A percentile compares a stretch with the other conserved stretches of the same genome.
Conservation (phyloP, 2,329 filamentous ascomycete genomes). For the Plectosphaerella sp. region DNA sequence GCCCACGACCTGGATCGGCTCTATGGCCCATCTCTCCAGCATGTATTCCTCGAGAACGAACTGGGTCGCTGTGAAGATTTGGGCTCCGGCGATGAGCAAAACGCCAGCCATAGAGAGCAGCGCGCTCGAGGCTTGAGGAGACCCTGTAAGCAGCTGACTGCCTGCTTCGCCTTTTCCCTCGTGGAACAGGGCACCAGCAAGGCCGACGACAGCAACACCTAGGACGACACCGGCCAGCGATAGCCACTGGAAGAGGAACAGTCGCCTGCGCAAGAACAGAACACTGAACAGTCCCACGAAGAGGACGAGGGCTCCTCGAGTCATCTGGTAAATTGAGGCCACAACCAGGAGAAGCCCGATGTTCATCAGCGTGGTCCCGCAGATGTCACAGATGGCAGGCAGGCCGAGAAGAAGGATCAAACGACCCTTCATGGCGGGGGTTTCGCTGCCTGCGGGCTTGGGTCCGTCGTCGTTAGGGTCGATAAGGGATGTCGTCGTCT, state of each 20-base stretch:
- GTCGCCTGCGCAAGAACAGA: slow-evolving; percentile 73
- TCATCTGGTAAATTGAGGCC: slow-evolving; percentile 98
- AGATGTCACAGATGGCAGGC: slow-evolving; percentile 89
- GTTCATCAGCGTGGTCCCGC: slow-evolving; percentile 96
- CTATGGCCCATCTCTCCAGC: slow-evolving; percentile 58
- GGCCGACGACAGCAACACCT: slow-evolving; percentile 84
- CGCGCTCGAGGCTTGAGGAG: slow-evolving; percentile 32
- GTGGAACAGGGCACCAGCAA: slow-evolving; percentile 79
- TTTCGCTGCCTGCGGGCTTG: slow-evolving; percentile 37
- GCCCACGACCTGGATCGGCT: slow-evolving; percentile 86
- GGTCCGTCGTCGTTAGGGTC: slow-evolving; percentile 34
- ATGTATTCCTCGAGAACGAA: slow-evolving; percentile 96
- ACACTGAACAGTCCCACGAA: slow-evolving; percentile 97
- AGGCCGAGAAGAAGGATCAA: slow-evolving; percentile 73
- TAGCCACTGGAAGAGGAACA: slow-evolving; percentile 89
- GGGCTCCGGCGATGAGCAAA: slow-evolving; percentile 84
- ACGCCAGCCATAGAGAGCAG: slow-evolving; percentile 76
- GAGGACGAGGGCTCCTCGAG: slow-evolving; percentile 84
- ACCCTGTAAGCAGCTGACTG: slow-evolving; percentile 12
- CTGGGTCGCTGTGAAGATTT: slow-evolving; percentile 95
- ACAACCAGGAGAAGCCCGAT: slow-evolving; percentile 89
- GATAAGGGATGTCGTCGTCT: slow-evolving; percentile 31
- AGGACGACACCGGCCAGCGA: slow-evolving; percentile 81
- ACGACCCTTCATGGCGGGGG: slow-evolving; percentile 64
- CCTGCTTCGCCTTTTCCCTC: slow-evolving; percentile 50